Evolutionary conservation across 2,329 filamentous ascomycete species (phyloP).

Genomic region (Aaosphaeria pasadenensis): DNA sequence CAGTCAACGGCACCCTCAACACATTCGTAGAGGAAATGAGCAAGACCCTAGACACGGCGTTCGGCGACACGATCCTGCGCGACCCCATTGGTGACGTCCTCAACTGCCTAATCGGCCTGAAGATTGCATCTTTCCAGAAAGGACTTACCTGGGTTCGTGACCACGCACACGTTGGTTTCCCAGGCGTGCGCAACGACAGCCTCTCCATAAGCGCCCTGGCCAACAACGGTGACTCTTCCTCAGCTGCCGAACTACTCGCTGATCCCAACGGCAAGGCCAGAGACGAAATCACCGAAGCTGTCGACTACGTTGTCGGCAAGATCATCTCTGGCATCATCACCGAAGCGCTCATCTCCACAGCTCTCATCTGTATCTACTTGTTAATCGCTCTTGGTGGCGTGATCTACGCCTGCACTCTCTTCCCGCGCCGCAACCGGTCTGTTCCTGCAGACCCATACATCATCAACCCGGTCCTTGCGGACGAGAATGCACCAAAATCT

Average conservation of each 20-base stretch:
- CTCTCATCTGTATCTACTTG: slow-evolving; percentile 73
- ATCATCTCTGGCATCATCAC: slow-evolving; percentile 67
- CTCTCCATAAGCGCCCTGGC: slow-evolving; percentile 76
- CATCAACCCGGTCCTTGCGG: slow-evolving; percentile 22
- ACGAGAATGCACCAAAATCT: slow-evolving; percentile 14
- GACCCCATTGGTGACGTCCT: slow-evolving; percentile 76
- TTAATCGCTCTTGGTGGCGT: slow-evolving; percentile 74
- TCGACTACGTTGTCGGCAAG: slow-evolving; percentile 66
- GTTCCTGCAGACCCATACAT: slow-evolving; percentile 54
- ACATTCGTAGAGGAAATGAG: slow-evolving; percentile 76
- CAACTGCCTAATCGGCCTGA: slow-evolving; percentile 82
- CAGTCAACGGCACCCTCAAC: slow-evolving; percentile 83
- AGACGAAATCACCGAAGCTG: slow-evolving; percentile 77
- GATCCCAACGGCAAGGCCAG: slow-evolving; percentile 69
- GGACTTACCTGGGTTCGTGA: slow-evolving; percentile 93
- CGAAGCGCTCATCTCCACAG: slow-evolving; percentile 76
- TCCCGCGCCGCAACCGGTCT: slow-evolving; percentile 59
- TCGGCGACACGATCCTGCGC: slow-evolving; percentile 78
- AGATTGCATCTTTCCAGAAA: slow-evolving; percentile 79
- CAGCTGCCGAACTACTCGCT: slow-evolving; percentile 72
- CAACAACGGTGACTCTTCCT: slow-evolving; percentile 48
- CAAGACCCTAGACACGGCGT: slow-evolving; percentile 69
- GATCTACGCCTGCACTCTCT: slow-evolving; percentile 61
- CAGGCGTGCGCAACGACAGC: slow-evolving; percentile 71
- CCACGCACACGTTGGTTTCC: slow-evolving; percentile 78